A percentile compares a stretch with the other conserved stretches of the same genome.
These are phyloP conservation scores for Saccharata proteae DNA, from an alignment of 2,329 filamentous ascomycete genomes.

Conservation along the genomic window DNA sequence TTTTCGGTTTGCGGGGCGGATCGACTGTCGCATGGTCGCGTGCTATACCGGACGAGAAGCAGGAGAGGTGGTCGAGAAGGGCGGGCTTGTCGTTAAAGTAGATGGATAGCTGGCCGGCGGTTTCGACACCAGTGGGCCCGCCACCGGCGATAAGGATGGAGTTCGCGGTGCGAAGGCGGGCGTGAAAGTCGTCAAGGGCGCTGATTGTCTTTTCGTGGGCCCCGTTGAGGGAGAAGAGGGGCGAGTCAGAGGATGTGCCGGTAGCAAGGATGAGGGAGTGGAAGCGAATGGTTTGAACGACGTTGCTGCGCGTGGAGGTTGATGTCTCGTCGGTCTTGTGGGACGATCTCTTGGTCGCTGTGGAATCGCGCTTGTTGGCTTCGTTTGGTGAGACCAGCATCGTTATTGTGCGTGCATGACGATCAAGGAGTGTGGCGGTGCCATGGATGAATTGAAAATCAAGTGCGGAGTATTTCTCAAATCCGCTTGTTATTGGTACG, in stretches of 20 bases:
- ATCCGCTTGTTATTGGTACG: constrained; percentile 21
- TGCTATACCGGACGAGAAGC: background rate
- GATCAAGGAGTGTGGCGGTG: constrained; percentile 17
- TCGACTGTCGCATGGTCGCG: background rate
- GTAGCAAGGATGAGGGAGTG: constrained; percentile 26
- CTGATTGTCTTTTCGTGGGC: constrained; percentile 17
- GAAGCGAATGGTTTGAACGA: constrained; percentile 17
- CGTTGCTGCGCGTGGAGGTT: background rate
- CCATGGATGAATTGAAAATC: constrained; percentile 26
- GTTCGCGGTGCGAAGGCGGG: constrained; percentile 16
- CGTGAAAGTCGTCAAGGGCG: constrained; percentile 19
- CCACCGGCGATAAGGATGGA: constrained; percentile 26
- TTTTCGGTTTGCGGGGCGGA: constrained; percentile 10
- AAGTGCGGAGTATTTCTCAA: constrained; percentile 20
- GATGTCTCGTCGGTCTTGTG: constrained; percentile 1
- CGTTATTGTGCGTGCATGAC: constrained; percentile 15
- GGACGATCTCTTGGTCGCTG: background rate
- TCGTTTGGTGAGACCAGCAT: constrained; percentile 10
- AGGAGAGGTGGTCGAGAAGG: constrained; percentile 1
- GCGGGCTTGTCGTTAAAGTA: constrained; percentile 15
- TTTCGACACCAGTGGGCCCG: constrained; percentile 24
- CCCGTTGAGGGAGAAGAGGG: constrained; percentile 23
- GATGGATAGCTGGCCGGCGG: constrained; percentile 24
- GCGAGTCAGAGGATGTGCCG: constrained; percentile 22
- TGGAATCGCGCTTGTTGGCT: background rate